A percentile compares a stretch with the other conserved stretches of the same genome.
phyloP scores from a whole-genome alignment of 352 stramenopile species.

The Halophytophthora batemanensis region DNA sequence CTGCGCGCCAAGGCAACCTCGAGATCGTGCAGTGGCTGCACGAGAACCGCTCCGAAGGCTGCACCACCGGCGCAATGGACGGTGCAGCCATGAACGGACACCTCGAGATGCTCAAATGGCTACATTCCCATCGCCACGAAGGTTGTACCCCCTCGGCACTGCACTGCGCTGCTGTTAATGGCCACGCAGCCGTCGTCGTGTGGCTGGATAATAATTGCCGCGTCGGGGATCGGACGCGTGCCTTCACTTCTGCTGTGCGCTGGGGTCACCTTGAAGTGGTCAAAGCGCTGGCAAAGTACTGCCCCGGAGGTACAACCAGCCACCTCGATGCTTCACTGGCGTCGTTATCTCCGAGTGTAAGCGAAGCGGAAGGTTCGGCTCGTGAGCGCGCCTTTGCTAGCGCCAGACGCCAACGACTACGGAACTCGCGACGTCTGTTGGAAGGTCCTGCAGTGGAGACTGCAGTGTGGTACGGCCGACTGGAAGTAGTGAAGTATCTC shows the following conservation, averaged over 20 bases:
- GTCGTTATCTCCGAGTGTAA: too few species aligned
- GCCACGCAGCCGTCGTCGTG: slow-evolving; percentile 16
- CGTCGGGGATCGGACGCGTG: slow-evolving; percentile 19
- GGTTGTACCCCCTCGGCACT: slow-evolving; percentile 26
- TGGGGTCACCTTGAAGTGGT: slow-evolving; percentile 29
- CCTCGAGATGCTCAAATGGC: slow-evolving; percentile 28
- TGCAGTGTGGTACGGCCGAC: slow-evolving; percentile 24
- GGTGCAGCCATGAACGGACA: slow-evolving; percentile 30
- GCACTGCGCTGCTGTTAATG: slow-evolving; percentile 27
- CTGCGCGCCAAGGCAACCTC: slow-evolving; percentile 24
- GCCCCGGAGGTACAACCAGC: slow-evolving; percentile 10
- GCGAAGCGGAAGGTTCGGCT: slow-evolving; percentile 5
- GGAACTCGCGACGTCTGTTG: slow-evolving; percentile 18
- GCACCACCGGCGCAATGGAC: slow-evolving; percentile 29
- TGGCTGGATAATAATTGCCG: slow-evolving; percentile 21
- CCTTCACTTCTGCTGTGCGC: slow-evolving; percentile 26
- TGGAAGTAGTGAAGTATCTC: slow-evolving; percentile 29
- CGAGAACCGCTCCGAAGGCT: slow-evolving; percentile 22
- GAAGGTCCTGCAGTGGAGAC: slow-evolving; percentile 27
- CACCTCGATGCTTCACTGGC: not conserved
- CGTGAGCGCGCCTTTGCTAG: slow-evolving; percentile 4
- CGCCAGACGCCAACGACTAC: slow-evolving; percentile 14
- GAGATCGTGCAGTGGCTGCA: slow-evolving; percentile 36
- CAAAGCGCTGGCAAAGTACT: slow-evolving; percentile 24
- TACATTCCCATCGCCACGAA: slow-evolving; percentile 26